Conservation (phyloP, 179 eudicot genomes). For the Silene coronaria region DNA sequence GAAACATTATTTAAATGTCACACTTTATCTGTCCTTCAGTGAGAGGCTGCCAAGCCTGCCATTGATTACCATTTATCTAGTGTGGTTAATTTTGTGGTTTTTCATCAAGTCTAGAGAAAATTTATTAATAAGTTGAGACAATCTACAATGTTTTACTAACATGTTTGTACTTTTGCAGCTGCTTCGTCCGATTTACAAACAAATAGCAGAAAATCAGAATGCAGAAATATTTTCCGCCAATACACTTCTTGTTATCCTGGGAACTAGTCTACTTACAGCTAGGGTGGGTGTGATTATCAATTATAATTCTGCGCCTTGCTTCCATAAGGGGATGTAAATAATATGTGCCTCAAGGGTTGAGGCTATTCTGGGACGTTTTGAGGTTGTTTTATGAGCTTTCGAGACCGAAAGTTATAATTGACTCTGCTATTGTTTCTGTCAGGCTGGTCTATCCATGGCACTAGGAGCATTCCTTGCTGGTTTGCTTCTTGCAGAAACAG, state of each 20-base stretch:
- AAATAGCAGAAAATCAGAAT: conserved; percentile 95
- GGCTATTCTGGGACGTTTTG: background rate
- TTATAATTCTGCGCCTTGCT: conserved; percentile 7
- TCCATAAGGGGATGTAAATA: background rate
- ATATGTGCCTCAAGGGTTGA: background rate
- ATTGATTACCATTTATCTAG: background rate
- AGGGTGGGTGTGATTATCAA: conserved; percentile 46
- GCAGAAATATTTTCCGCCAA: conserved; percentile 97
- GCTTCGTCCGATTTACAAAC: conserved; percentile 94
- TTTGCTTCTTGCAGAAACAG: conserved; percentile 97
- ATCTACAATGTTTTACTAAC: background rate
- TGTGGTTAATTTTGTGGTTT: background rate
- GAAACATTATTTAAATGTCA: background rate
- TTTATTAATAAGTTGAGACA: background rate
- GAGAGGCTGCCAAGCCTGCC: background rate
- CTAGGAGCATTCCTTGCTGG: conserved; percentile 99
- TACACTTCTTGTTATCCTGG: conserved; percentile 92
- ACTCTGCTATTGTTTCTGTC: conserved; percentile 32
- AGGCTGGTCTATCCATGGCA: conserved; percentile 99
- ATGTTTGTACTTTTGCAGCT: conserved; percentile 46
- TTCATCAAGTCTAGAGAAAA: background rate
- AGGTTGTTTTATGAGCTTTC: background rate
- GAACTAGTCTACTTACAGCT: conserved; percentile 96
- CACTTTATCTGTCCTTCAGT: background rate
- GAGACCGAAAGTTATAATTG: background rate